Percentiles rank a stretch among this genome's conserved stretches.
Evolutionary conservation across 768 basidiomycete genomes (phyloP).

Genomic region (Panellus pusillus): DNA sequence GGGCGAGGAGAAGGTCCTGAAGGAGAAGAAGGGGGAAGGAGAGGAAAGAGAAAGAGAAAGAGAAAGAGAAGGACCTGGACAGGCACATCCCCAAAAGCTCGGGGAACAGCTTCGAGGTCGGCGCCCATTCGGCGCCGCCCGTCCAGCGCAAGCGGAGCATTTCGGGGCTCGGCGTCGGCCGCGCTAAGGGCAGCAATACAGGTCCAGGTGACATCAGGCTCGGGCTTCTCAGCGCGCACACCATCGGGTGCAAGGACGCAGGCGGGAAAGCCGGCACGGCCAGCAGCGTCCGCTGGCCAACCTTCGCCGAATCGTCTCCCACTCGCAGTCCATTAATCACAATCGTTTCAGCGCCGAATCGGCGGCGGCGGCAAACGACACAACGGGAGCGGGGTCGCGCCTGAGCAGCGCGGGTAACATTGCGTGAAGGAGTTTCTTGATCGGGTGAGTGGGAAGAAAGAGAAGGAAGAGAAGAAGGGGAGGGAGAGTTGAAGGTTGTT

Average conservation of each 20-base stretch:
- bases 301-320: slow-evolving; percentile 19
- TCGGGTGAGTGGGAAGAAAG: no score
- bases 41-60: slow-evolving; percentile 29
- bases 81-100: slow-evolving; percentile 46
- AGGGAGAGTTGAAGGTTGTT: no score
- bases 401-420: slow-evolving; percentile 53
- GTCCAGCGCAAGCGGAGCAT: no score
- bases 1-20: slow-evolving; percentile 33
- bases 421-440: no score
- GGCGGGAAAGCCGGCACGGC: slow-evolving; percentile 27
- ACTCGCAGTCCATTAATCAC: slow-evolving; percentile 15
- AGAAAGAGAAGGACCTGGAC: slow-evolving; percentile 36
- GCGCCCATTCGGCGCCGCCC: slow-evolving; percentile 48
- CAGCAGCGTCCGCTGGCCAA: slow-evolving; percentile 39
- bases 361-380: not conserved
- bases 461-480: no score
- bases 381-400: slow-evolving; percentile 29
- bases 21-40: slow-evolving; percentile 28
- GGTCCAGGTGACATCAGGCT: no score
- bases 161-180: slow-evolving; percentile 39
- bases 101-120: slow-evolving; percentile 68
- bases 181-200: slow-evolving; percentile 5
- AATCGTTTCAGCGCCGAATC: slow-evolving; percentile 35
- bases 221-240: no score
- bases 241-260: no score